These are phyloP conservation scores for Cinchona pubescens DNA, from an alignment of 257 asterid genomes.

Conservation along the genomic window DNA sequence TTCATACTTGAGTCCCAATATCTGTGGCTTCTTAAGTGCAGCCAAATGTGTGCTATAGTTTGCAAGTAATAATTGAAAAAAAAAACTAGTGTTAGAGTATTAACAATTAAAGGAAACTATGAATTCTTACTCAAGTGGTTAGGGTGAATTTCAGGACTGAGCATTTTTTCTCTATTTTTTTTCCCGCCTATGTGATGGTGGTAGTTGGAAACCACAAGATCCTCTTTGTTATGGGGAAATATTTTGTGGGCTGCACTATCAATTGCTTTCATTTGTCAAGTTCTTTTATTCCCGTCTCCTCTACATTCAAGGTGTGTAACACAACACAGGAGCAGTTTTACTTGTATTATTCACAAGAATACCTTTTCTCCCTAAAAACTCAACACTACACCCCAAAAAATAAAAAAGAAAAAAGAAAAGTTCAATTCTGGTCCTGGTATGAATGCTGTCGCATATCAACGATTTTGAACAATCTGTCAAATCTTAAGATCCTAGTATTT, in stretches of 20 bases:
- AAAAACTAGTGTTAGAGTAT: no score
- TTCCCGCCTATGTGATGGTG: no score
- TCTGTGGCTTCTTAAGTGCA: neutral
- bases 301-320: neutral
- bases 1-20: neutral
- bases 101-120: neutral
- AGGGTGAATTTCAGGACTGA: neutral
- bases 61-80: no score
- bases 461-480: neutral
- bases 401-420: no score
- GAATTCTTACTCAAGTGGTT: neutral
- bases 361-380: neutral
- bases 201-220: no score
- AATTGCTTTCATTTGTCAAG: neutral
- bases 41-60: neutral
- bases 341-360: neutral
- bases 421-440: no score
- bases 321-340: neutral
- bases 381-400: neutral
- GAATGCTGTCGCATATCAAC: no score
- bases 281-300: neutral
- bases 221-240: no score
- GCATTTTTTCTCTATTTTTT: neutral
- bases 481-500: neutral
- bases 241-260: neutral